A percentile compares a stretch with the other conserved stretches of the same genome.
These are phyloP conservation scores for Penicillium waksmanii DNA, from an alignment of 495 filamentous ascomycete genomes.

Conservation along the genomic window DNA sequence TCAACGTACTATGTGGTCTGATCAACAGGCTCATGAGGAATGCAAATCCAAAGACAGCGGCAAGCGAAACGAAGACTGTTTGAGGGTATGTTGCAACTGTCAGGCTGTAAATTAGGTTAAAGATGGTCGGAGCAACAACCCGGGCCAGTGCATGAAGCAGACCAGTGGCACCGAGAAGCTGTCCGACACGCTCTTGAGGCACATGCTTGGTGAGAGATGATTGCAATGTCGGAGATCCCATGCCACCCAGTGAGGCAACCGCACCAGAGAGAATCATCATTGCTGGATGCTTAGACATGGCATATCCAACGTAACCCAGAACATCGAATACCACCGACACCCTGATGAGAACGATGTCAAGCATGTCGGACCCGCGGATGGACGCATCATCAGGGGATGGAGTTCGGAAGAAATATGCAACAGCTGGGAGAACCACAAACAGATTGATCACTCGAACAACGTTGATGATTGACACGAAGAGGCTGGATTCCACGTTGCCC, in stretches of 20 bases:
- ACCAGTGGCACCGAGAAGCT: conserved; percentile 84
- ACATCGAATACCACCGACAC: conserved; percentile 77
- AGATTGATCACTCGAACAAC: conserved; percentile 72
- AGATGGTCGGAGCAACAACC: conserved; percentile 76
- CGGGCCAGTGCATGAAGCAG: conserved; percentile 82
- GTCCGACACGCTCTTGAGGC: conserved; percentile 75
- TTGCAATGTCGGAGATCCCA: conserved; percentile 82
- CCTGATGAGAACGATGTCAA: conserved; percentile 80
- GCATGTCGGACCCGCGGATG: conserved; percentile 72
- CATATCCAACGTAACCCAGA: conserved; percentile 74
- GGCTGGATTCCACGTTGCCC: conserved; percentile 73
- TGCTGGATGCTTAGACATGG: conserved; percentile 57
- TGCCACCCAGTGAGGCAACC: conserved; percentile 75
- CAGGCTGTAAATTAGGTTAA: conserved; percentile 80
- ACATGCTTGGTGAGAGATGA: conserved; percentile 88
- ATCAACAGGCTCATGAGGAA: conserved; percentile 70
- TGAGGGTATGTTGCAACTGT: conserved; percentile 80
- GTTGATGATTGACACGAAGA: conserved; percentile 79
- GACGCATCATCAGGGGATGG: conserved; percentile 39
- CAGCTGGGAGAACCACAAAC: conserved; percentile 69
- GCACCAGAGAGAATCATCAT: conserved; percentile 70
- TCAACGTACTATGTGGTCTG: conserved; percentile 68
- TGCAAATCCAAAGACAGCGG: conserved; percentile 65
- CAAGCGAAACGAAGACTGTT: conserved; percentile 78
- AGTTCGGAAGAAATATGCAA: conserved; percentile 70